A percentile compares a stretch with the other conserved stretches of the same genome.
Evolutionary conservation across 2,329 filamentous ascomycete genomes (phyloP).

Genomic region (Phoma sp.): DNA sequence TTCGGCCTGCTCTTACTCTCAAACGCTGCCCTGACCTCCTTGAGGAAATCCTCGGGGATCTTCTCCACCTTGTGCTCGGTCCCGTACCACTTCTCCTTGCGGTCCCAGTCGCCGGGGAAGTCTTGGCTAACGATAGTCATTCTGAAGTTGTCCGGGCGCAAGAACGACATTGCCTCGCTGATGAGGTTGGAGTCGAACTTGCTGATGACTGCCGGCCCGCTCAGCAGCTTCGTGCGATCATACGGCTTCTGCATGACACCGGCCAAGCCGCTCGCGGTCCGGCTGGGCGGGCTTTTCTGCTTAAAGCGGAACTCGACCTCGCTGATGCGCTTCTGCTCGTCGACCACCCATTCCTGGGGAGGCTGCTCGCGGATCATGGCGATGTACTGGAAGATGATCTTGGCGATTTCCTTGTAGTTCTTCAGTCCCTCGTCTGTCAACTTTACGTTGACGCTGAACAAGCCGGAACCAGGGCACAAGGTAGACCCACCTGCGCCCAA

Average conservation of each 20-base stretch:
- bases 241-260: constrained; percentile 90
- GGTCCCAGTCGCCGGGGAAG: constrained; percentile 81
- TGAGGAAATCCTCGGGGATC: constrained; percentile 77
- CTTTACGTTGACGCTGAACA: constrained; percentile 80
- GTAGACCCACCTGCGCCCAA: constrained; percentile 78
- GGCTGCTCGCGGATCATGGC: constrained; percentile 79
- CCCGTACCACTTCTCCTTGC: constrained; percentile 96
- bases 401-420: constrained; percentile 81
- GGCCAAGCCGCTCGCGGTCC: constrained; percentile 85
- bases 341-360: constrained; percentile 90
- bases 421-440: constrained; percentile 85
- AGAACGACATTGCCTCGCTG: constrained; percentile 71
- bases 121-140: constrained; percentile 83
- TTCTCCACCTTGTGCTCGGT: constrained; percentile 88
- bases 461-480: constrained; percentile 78
- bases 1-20: constrained; percentile 66
- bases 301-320: constrained; percentile 96
- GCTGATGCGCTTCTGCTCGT: constrained; percentile 87
- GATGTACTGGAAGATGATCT: constrained; percentile 89
- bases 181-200: constrained; percentile 83
- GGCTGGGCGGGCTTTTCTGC: constrained; percentile 87
- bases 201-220: constrained; percentile 75
- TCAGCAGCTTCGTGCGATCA: constrained; percentile 86
- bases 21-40: constrained; percentile 70
- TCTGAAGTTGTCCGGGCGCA: constrained; percentile 89